Base-by-base conservation (phyloP, 2,329 filamentous ascomycete genomes). In the Capronia coronata region DNA sequence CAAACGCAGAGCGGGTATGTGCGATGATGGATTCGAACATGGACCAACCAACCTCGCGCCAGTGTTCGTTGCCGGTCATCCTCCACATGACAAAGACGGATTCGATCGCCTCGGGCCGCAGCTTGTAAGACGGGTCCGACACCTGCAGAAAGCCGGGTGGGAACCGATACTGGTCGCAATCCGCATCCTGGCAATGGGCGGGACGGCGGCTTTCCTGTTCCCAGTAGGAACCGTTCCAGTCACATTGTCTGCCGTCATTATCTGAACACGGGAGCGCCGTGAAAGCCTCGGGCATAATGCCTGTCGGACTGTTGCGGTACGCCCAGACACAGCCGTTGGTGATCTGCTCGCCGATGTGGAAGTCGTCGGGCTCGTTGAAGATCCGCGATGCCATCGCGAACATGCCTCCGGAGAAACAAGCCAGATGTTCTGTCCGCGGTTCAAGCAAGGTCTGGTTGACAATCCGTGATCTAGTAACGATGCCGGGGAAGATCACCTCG, bases 71-170 rank as follows among this genome's bases (percentile, higher is more conserved):
- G 10, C 78, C 78, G 1, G 78, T 80, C 32, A 78, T 75, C n/a
- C 78, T 72, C 57, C 80, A 79, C 63, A 81, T 65, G 54, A 80
- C 67, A 62, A 80, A 81, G 3, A 81, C 73, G 14, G 72, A 76
- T 59, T 82, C 78, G 41, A 81, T 78, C 1, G 77, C 77, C 62
- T 81, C 78, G 0, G 78, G 70, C 55, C 83, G 76, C 38, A 87
- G 71, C 21, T 84, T 77, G 44, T 55, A 62, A 8, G 47, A 48
- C 48, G 49, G 11, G 13, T 49, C 48, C n/a, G 32, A 43, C 30
- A 59, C 40, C 13, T 41, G 47, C 8, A 34, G 19, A n/a, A 54
- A 59, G 8, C 61, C 59, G 30, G 52, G 51, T 10, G 52, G 46
- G 16, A 61, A 55, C 2, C 13, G 16, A 10, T 34, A 42, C 19